Percentiles rank a stretch among this genome's conserved stretches.
Conservation (phyloP, 352 stramenopile genomes). For the Discostella stelligera region DNA sequence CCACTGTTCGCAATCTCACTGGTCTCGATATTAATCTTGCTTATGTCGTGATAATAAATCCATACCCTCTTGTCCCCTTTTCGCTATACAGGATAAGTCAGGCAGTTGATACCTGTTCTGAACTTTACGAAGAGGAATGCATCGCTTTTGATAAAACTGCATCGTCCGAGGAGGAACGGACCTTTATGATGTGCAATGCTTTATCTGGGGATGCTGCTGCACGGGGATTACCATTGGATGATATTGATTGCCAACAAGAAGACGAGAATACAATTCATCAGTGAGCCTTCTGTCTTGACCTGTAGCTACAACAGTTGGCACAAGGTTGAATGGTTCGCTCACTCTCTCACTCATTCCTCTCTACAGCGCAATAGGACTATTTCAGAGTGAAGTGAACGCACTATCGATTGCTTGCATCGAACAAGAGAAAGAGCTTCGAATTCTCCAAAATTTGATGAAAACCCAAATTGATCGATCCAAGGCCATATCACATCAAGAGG, state of each 20-base stretch:
- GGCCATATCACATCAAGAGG: conserved; percentile 22
- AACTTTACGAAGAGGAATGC: conserved; percentile 30
- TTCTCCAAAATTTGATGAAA: conserved; percentile 42
- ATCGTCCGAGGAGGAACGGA: conserved; percentile 34
- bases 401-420: conserved; percentile 29
- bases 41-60: background rate
- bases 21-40: background rate
- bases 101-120: conserved; percentile 29
- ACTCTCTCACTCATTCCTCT: conserved; percentile 3
- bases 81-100: conserved; percentile 20
- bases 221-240: conserved; percentile 19
- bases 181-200: conserved; percentile 19
- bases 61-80: background rate
- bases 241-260: background rate
- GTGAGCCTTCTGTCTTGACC: conserved; percentile 23
- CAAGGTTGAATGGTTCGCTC: background rate
- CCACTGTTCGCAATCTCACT: background rate
- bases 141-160: conserved; percentile 35
- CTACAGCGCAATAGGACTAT: conserved; percentile 31
- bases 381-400: conserved; percentile 37
- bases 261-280: conserved; percentile 28
- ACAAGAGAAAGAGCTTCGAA: conserved; percentile 32
- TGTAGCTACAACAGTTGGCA: conserved; percentile 8
- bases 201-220: conserved; percentile 17
- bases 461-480: conserved; percentile 32